phyloP scores from a whole-genome alignment of 2,329 filamentous ascomycete genomes.

The Trichoderma arundinaceum region DNA sequence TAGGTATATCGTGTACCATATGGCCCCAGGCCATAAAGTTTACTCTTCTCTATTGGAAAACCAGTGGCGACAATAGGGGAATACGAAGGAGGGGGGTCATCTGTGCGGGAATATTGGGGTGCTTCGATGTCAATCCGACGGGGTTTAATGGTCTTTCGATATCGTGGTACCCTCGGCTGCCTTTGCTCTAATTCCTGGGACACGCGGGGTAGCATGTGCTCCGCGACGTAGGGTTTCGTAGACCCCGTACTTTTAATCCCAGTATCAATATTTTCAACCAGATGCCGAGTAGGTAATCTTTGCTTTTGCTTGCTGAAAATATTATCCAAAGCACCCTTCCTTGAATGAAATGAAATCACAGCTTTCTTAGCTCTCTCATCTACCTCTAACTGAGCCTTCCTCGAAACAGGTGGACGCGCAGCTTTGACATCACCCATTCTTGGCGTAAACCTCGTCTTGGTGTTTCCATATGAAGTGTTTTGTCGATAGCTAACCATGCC shows the following conservation, averaged over 20 bases:
- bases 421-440: not conserved
- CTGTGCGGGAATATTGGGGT: slow-evolving; percentile 58
- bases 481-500: slow-evolving; percentile 40
- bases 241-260: not conserved
- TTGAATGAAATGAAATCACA: slow-evolving; percentile 52
- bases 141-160: slow-evolving; percentile 53
- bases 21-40: slow-evolving; percentile 60
- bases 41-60: slow-evolving; percentile 37
- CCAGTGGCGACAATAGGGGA: slow-evolving; percentile 30
- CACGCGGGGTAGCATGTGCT: not conserved
- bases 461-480: slow-evolving; percentile 8
- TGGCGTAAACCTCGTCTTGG: not conserved
- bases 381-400: slow-evolving; percentile 64
- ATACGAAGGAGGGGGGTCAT: slow-evolving; percentile 54
- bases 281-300: slow-evolving; percentile 36
- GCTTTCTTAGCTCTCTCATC: slow-evolving; percentile 45
- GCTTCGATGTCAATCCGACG: slow-evolving; percentile 55
- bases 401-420: not conserved
- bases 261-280: not conserved
- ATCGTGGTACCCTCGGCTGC: slow-evolving; percentile 39
- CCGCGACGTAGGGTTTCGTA: not conserved
- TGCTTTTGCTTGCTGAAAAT: slow-evolving; percentile 54
- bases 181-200: not conserved
- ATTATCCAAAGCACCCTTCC: slow-evolving; percentile 61
- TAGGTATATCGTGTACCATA: slow-evolving; percentile 66